Percentiles rank a stretch among this genome's conserved stretches.
These are phyloP conservation scores for Nicotiana tomentosiformis DNA, from an alignment of 257 asterid genomes.

Conservation along the genomic window DNA sequence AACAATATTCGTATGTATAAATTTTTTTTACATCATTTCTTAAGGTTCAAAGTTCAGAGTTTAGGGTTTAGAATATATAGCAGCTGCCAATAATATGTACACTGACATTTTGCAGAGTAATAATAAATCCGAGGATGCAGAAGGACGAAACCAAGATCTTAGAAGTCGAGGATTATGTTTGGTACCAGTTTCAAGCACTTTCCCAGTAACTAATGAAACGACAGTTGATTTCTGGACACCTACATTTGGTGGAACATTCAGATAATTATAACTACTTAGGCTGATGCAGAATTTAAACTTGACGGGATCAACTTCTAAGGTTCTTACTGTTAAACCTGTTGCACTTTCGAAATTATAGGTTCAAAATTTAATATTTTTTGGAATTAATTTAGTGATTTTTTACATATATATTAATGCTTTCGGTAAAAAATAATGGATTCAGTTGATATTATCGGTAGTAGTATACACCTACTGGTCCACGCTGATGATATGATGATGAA, in stretches of 20 bases:
- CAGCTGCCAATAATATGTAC: neutral
- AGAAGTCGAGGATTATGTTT: slow-evolving; percentile 73
- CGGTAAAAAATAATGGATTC: neutral
- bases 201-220: slow-evolving; percentile 63
- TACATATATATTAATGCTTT: too few relatives aligned
- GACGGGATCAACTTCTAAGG: neutral
- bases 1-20: too few relatives aligned
- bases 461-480: neutral
- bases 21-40: too few relatives aligned
- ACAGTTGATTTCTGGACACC: slow-evolving; percentile 79
- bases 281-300: neutral
- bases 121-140: neutral
- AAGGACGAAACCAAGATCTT: slow-evolving; percentile 36
- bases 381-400: too few relatives aligned
- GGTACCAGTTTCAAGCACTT: slow-evolving; percentile 69
- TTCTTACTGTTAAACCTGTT: too few relatives aligned
- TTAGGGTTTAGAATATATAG: neutral
- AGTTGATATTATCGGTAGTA: neutral
- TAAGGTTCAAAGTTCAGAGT: too few relatives aligned
- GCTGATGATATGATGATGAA: slow-evolving; percentile 16
- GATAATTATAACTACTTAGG: neutral
- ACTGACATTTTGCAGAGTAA: neutral
- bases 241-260: slow-evolving; percentile 42
- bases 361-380: too few relatives aligned
- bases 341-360: too few relatives aligned